Percentiles rank a stretch among this genome's conserved stretches.
Conservation (phyloP, 352 stramenopile genomes). For the Aphanomyces euteiches region DNA sequence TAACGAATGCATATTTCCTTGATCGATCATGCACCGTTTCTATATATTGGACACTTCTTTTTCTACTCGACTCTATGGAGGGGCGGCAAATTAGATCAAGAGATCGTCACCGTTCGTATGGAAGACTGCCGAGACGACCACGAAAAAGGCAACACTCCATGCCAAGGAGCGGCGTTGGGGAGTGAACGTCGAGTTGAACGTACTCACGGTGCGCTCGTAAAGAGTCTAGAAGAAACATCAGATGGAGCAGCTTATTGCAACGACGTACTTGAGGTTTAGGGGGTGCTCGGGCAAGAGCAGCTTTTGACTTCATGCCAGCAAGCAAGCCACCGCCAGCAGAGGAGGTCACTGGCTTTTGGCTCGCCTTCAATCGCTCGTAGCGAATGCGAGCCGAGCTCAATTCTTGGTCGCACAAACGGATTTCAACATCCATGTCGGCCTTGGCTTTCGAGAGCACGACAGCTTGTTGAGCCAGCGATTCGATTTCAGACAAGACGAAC, state of each 20-base stretch:
- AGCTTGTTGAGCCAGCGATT: constrained; percentile 67
- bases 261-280: constrained; percentile 22
- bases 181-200: constrained; percentile 56
- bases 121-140: constrained; percentile 66
- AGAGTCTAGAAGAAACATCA: constrained; percentile 51
- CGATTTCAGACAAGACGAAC: constrained; percentile 70
- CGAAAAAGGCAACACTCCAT: constrained; percentile 71
- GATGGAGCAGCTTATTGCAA: background rate
- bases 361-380: constrained; percentile 78
- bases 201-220: constrained; percentile 64
- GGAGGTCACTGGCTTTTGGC: constrained; percentile 38
- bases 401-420: constrained; percentile 67
- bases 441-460: constrained; percentile 76
- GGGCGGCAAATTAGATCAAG: constrained; percentile 42
- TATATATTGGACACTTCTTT: constrained; percentile 12
- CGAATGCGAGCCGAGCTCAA: constrained; percentile 68
- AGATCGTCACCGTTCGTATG: constrained; percentile 83
- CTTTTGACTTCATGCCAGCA: constrained; percentile 22
- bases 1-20: constrained; percentile 1
- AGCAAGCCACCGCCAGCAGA: background rate
- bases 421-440: constrained; percentile 62
- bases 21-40: background rate
- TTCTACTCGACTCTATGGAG: background rate
- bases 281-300: constrained; percentile 3
- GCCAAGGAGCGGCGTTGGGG: constrained; percentile 70